These are phyloP conservation scores for Tuber borchii DNA, from an alignment of 495 filamentous ascomycete species.

Conservation along the genomic window DNA sequence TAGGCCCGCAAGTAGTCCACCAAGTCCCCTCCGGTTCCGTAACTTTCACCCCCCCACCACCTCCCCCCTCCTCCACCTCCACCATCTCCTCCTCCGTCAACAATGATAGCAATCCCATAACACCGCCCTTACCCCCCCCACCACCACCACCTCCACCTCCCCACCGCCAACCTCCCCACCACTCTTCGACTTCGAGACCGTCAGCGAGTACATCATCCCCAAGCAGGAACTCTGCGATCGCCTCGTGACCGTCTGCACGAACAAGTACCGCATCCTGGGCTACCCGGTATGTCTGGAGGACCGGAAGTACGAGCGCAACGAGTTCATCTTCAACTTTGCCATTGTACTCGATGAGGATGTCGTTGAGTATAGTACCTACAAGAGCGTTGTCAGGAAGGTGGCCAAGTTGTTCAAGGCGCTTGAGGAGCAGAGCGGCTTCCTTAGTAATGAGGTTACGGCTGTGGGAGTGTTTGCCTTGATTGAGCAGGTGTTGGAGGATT, in stretches of 20 bases:
- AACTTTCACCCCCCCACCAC: conserved; percentile 54
- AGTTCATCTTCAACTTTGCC: conserved; percentile 97
- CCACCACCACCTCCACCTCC: no score
- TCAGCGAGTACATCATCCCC: conserved; percentile 87
- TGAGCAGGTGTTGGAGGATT: conserved; percentile 85
- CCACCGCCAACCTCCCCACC: conserved; percentile 48
- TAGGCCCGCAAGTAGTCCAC: conserved; percentile 74
- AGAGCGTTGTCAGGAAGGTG: conserved; percentile 75
- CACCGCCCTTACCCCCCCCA: conserved; percentile 47
- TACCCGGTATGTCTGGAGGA: conserved; percentile 82
- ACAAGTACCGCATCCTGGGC: conserved; percentile 73
- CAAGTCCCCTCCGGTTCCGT: conserved; percentile 71
- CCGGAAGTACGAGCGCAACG: conserved; percentile 73
- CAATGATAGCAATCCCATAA: conserved; percentile 41
- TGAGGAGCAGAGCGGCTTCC: conserved; percentile 76
- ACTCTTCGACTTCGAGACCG: conserved; percentile 72
- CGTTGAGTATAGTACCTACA: conserved; percentile 60
- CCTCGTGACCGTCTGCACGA: conserved; percentile 70
- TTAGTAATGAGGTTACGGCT: conserved; percentile 53
- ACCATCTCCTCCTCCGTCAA: not conserved
- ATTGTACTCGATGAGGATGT: conserved; percentile 67
- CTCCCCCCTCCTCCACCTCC: conserved; percentile 46
- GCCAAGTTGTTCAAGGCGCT: conserved; percentile 77
- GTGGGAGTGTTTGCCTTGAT: conserved; percentile 64
- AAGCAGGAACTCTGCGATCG: conserved; percentile 84